These are phyloP conservation scores for Botrytis aclada DNA, from an alignment of 2,329 filamentous ascomycete genomes.

Conservation along the genomic window DNA sequence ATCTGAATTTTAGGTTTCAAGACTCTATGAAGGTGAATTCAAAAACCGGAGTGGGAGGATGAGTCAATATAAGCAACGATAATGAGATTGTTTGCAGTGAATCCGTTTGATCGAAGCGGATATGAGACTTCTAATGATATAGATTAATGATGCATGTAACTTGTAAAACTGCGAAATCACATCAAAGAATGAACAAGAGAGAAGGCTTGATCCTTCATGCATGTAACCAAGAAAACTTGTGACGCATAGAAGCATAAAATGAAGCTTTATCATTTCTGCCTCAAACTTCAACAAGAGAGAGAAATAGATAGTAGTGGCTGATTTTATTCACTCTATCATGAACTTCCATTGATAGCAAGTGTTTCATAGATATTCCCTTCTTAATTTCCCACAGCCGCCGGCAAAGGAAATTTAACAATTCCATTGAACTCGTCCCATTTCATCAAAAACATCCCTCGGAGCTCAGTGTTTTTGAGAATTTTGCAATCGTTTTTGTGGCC, in stretches of 20 bases:
- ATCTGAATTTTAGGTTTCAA: background rate
- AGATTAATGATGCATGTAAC: background rate
- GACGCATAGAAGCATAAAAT: background rate
- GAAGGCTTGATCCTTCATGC: background rate
- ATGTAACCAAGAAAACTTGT: background rate
- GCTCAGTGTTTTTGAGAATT: background rate
- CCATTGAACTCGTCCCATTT: background rate
- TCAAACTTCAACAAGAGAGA: background rate
- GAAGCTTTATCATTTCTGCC: background rate
- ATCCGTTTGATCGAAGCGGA: background rate
- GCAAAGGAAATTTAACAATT: background rate
- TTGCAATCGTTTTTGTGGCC: background rate
- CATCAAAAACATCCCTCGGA: background rate
- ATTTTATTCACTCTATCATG: background rate
- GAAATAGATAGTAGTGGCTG: background rate
- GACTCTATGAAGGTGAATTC: background rate
- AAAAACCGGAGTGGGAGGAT: rapidly evolving
- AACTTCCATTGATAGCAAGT: background rate
- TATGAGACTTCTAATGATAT: background rate
- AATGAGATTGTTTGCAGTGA: background rate
- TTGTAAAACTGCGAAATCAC: background rate
- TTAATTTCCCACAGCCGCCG: background rate
- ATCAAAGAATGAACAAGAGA: background rate
- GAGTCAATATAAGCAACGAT: background rate
- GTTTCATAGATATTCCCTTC: background rate